Base-by-base conservation (phyloP, 768 basidiomycete species). In the Leccinum obscurum region DNA sequence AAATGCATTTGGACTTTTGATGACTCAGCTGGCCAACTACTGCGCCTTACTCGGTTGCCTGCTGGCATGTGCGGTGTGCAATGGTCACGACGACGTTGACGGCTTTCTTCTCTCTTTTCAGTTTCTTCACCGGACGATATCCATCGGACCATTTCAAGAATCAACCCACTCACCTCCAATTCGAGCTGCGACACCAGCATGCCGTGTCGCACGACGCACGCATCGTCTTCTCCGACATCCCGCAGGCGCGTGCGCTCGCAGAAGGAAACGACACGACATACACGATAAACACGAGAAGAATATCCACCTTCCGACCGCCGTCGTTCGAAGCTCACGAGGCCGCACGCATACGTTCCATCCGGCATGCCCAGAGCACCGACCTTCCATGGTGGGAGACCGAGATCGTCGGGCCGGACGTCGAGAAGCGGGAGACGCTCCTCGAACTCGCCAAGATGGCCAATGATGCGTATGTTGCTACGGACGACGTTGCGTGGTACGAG, bases 401-500 rank as follows among this genome's bases (percentile, higher is more conserved):
- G 60, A 77, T 93, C 1, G 56, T 77, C 3, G 90, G 78, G 0
- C 96, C 96, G 3, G 87, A 98, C 72, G 82, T 92, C 22, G 85
- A 87, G 66, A 85, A 83, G 54, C 80, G 92, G 48, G 84, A 88
- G 62, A 90, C 92, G 2, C 76, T 98, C 32, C 78, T 91, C 35
- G 78, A 85, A 60, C 81, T 99, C 52, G 96, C 95, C 10, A 97
- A 93, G 84, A 98, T 99, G 92, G 85, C 93, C 44, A 92, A 88
- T 68, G 93, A 98, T 70, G 93, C 96, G 52, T 98, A 98, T 77
- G 75, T 89, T 15, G 69, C 78, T 11, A 85, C 85, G 0, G 79
- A 80, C 8, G 85, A 89, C 57, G 60, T 74, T 6, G 82, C 71
- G 1, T 98, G 96, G 96, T 96, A 92, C 72, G 85, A 90, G 52